Evolutionary conservation across 768 basidiomycete genomes (phyloP).

Genomic region (Tricholomella constricta): DNA sequence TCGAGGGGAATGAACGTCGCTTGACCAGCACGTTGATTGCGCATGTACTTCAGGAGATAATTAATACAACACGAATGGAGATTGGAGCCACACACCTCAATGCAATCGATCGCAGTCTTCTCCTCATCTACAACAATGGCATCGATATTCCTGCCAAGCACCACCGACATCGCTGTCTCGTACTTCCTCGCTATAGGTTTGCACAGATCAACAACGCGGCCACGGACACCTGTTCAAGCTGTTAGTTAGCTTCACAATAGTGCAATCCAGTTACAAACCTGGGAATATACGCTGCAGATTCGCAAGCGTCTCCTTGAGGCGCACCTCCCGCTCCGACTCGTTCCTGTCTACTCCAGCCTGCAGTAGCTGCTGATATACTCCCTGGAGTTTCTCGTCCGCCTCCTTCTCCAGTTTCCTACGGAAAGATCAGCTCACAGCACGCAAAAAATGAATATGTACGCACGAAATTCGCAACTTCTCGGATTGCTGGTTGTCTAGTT

Average conservation of each 20-base stretch:
- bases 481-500: constrained; percentile 82
- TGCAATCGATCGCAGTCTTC: constrained; percentile 96
- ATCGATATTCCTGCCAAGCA: constrained; percentile 93
- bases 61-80: neutral
- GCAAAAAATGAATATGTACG: constrained; percentile 23
- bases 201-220: constrained; percentile 91
- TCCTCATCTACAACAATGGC: constrained; percentile 96
- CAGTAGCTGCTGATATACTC: constrained; percentile 78
- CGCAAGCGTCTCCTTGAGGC: constrained; percentile 82
- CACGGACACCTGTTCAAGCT: constrained; percentile 73
- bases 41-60: constrained; percentile 69
- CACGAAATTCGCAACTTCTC: constrained; percentile 82
- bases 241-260: neutral
- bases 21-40: constrained; percentile 91
- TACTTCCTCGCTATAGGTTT: constrained; percentile 93
- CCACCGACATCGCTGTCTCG: constrained; percentile 86
- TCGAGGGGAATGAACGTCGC: constrained; percentile 99
- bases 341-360: constrained; percentile 89
- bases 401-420: constrained; percentile 86
- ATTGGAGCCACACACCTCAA: constrained; percentile 61
- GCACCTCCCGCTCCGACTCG: constrained; percentile 82
- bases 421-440: neutral
- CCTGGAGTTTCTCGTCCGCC: constrained; percentile 87
- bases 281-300: constrained; percentile 90
- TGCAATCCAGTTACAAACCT: constrained; percentile 42